Base-by-base conservation (phyloP, 768 basidiomycete genomes). In the Tulasnella sp. region DNA sequence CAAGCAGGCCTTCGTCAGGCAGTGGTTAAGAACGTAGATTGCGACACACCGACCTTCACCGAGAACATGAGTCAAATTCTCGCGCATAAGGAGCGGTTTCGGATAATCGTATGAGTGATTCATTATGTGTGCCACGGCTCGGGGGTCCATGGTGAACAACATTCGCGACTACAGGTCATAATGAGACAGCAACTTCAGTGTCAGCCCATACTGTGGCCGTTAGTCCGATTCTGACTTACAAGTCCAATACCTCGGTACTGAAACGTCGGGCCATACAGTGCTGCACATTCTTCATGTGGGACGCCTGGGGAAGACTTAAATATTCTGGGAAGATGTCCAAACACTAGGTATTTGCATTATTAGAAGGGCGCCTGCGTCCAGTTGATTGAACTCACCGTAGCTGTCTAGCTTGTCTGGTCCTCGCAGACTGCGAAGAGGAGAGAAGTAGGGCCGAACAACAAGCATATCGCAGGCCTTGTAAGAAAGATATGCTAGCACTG, bases 271-370 rank as follows among this genome's bases (percentile, higher is more conserved):
- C 81, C 81, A 1, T 74, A 65, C 60, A 78, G 66, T 44, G 70
- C 65, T 1, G 74, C 65, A 81, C 81, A 83, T 65, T 81, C 81
- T 82, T 66, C 75, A 65, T 45, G 78, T 75, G 19, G 76, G 70
- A 70, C 60, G 0, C 64, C 61, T 30, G 68, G 65, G 3, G 73
- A 79, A 4, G 71, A 74, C 3, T 75, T 67, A 64, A 68, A 69
- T 2, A 83, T 73, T 4, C 77, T 72, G 41, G 65, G 69, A 61
- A 80, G 55, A 64, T 81, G 76, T 7, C 82, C 82, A 55, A 68
- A 80, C 9, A 84, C 50, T 56, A 70, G 70, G 63, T 38, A 5
- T 7, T 7, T 38, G 5, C 5, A 5, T 5, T 15, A 38, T 38
- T 15, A 38, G 34, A 15, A 15, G 7, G 5, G 34, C 5, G 15